Percentiles rank a stretch among this genome's conserved stretches.
Evolutionary conservation across 2,329 filamentous ascomycete species (phyloP).

Genomic region (Colletotrichum paranaense): DNA sequence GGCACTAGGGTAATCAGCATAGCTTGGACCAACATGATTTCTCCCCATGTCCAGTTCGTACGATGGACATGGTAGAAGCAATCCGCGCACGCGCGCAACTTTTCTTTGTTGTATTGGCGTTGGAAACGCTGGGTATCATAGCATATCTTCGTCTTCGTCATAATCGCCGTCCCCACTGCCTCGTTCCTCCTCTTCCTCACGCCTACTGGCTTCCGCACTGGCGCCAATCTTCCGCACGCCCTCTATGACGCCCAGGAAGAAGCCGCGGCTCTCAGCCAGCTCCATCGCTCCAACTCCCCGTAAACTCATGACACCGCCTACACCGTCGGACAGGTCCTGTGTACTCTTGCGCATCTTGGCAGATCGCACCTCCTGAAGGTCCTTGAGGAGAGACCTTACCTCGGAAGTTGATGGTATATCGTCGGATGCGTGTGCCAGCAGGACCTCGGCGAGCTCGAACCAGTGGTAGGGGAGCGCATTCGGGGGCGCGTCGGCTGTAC

Average conservation of each 20-base stretch:
- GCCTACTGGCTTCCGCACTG: conserved; percentile 79
- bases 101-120: neutral
- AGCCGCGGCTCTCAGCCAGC: conserved; percentile 85
- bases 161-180: conserved; percentile 73
- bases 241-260: conserved; percentile 88
- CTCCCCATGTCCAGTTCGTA: neutral
- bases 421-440: conserved; percentile 86
- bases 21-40: neutral
- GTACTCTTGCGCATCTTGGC: conserved; percentile 87
- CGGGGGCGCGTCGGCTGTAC: conserved; percentile 75
- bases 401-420: conserved; percentile 81
- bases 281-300: conserved; percentile 92
- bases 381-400: conserved; percentile 80
- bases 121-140: conserved; percentile 30
- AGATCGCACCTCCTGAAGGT: conserved; percentile 87
- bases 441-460: conserved; percentile 89
- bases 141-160: conserved; percentile 67
- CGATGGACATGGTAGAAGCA: neutral
- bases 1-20: neutral
- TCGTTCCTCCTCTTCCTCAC: conserved; percentile 80
- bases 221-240: conserved; percentile 86
- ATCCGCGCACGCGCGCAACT: neutral
- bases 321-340: conserved; percentile 75
- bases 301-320: conserved; percentile 76
- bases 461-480: conserved; percentile 91